Evolutionary conservation across 768 basidiomycete genomes (phyloP).

Genomic region (Macrolepiota albuminosa): DNA sequence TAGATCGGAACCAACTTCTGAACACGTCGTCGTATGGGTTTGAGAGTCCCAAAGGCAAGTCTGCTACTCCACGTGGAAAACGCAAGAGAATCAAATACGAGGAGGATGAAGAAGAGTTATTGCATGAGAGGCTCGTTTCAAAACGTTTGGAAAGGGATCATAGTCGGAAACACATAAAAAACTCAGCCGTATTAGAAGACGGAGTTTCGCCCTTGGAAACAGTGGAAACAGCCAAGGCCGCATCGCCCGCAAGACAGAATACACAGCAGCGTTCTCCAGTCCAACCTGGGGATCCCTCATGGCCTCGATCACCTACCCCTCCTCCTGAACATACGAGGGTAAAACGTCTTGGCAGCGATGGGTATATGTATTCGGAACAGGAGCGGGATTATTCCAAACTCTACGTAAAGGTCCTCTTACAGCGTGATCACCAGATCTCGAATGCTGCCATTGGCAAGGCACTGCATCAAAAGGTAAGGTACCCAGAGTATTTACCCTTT

Average conservation of each 20-base stretch:
- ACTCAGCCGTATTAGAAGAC: neutral
- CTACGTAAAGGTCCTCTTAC: constrained; percentile 42
- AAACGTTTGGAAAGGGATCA: constrained; percentile 3
- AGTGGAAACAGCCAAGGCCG: neutral
- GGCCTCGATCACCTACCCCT: constrained; percentile 39
- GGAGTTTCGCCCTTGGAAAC: neutral
- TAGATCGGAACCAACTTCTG: constrained; percentile 37
- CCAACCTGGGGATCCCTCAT: constrained; percentile 1
- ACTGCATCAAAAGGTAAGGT: constrained; percentile 42
- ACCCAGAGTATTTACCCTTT: neutral
- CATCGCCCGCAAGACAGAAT: neutral
- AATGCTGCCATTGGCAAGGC: constrained; percentile 29
- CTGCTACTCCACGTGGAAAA: constrained; percentile 11
- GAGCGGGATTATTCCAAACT: constrained; percentile 45
- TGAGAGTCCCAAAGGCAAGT: constrained; percentile 18
- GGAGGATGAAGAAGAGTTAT: neutral
- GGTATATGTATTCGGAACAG: constrained; percentile 41
- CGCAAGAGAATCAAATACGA: constrained; percentile 17
- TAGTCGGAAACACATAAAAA: neutral
- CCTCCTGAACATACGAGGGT: constrained; percentile 32
- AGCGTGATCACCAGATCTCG: constrained; percentile 43
- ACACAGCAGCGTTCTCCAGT: neutral
- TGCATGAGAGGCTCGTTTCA: constrained; percentile 3
- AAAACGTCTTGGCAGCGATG: constrained; percentile 12
- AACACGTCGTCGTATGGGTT: constrained; percentile 42